Conservation (phyloP, 1,284 basidiomycete genomes). For the Rhodotorula sp. region DNA sequence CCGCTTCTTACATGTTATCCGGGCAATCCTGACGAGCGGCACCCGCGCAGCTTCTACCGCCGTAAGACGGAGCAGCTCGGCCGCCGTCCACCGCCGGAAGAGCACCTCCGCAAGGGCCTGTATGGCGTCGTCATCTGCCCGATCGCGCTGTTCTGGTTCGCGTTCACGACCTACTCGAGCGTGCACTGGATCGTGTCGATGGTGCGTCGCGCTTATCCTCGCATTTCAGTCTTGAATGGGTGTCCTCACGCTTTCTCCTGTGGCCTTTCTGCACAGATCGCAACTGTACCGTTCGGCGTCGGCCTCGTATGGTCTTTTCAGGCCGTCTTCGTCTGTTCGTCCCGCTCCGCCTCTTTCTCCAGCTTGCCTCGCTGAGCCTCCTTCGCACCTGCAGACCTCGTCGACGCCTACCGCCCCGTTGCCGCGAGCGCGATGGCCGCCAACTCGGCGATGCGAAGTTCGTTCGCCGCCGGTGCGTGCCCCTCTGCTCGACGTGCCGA, state of each 20-base stretch:
- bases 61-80: conserved; percentile 55
- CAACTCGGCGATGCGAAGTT: conserved; percentile 66
- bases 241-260: not conserved
- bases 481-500: not conserved
- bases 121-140: conserved; percentile 69
- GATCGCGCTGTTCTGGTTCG: conserved; percentile 68
- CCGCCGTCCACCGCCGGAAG: conserved; percentile 62
- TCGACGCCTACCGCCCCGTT: conserved; percentile 59
- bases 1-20: not conserved
- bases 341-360: not conserved
- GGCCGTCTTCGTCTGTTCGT: conserved; percentile 62
- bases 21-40: no score
- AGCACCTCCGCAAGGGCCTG: conserved; percentile 66
- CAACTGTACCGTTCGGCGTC: conserved; percentile 63
- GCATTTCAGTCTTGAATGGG: no score
- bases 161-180: conserved; percentile 66
- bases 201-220: conserved; percentile 1
- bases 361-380: conserved; percentile 7
- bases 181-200: conserved; percentile 64
- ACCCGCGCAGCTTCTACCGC: conserved; percentile 42
- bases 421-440: conserved; percentile 75
- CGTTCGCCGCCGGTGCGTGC: conserved; percentile 63
- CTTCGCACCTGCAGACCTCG: conserved; percentile 11
- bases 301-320: conserved; percentile 65
- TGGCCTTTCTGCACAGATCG: not conserved